Evolutionary conservation across 2,329 filamentous ascomycete genomes (phyloP).

Genomic region (Diplodia scrobiculata): DNA sequence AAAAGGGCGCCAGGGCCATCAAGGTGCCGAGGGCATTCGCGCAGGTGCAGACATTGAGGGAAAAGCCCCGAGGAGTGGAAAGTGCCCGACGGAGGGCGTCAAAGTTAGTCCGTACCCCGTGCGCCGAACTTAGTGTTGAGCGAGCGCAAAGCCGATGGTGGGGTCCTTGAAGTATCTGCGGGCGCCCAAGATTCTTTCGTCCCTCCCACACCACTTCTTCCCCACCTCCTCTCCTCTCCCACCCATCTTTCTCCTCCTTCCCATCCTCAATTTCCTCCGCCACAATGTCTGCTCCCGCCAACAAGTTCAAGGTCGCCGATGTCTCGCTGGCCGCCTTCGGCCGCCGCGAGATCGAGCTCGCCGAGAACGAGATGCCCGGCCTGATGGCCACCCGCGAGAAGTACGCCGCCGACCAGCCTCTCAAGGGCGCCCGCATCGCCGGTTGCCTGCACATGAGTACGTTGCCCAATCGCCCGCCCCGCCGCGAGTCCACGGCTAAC

Average conservation of each 20-base stretch:
- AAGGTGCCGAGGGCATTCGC: neutral
- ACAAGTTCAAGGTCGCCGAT: constrained; percentile 98
- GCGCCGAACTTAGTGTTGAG: constrained; percentile 11
- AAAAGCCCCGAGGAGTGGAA: constrained; percentile 18
- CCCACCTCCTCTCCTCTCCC: constrained; percentile 6
- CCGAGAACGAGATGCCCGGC: constrained; percentile 91
- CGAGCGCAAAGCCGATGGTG: constrained; percentile 21
- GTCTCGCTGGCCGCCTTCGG: constrained; percentile 95
- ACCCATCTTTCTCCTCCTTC: constrained; percentile 30
- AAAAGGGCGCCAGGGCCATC: neutral
- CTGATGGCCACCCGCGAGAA: constrained; percentile 92
- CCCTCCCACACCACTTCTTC: constrained; percentile 21
- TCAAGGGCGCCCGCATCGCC: constrained; percentile 92
- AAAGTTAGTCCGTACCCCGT: constrained; percentile 16
- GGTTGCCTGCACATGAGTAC: constrained; percentile 97
- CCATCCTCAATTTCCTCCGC: constrained; percentile 28
- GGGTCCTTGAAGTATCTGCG: constrained; percentile 27
- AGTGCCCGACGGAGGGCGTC: constrained; percentile 12
- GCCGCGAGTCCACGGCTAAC: constrained; percentile 31
- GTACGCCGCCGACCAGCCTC: constrained; percentile 90
- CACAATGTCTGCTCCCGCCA: constrained; percentile 72
- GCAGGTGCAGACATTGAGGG: too few relatives aligned
- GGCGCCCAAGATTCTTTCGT: constrained; percentile 25
- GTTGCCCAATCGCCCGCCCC: constrained; percentile 35
- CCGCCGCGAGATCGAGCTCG: constrained; percentile 97